Conservation (phyloP, 2,329 filamentous ascomycete species). For the Colletotrichum higginsianum region DNA sequence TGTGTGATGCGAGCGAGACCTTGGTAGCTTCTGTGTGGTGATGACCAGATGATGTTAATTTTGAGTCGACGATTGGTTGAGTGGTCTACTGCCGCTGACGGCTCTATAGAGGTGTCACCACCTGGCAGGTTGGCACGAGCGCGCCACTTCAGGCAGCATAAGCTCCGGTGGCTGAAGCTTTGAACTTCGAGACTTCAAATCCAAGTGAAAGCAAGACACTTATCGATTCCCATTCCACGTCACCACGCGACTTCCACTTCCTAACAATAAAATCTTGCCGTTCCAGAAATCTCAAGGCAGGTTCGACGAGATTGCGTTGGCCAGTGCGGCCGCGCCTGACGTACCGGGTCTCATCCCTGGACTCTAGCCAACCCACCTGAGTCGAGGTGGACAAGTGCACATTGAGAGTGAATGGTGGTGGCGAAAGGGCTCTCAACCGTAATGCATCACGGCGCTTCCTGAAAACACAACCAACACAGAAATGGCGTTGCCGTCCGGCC, state of each 20-base stretch:
- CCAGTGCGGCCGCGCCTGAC: constrained; percentile 30
- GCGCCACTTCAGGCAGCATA: constrained; percentile 35
- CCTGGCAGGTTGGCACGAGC: neutral
- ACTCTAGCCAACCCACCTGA: constrained; percentile 11
- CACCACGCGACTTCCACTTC: neutral
- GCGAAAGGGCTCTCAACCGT: constrained; percentile 1
- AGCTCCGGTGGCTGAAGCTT: constrained; percentile 27
- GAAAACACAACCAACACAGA: constrained; percentile 8
- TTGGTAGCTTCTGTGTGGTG: neutral
- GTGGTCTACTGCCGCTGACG: neutral
- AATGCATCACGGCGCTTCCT: constrained; percentile 14
- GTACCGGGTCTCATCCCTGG: constrained; percentile 28
- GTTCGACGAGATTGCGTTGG: constrained; percentile 22
- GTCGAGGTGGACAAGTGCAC: constrained; percentile 9
- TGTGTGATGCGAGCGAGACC: neutral
- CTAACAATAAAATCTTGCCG: neutral
- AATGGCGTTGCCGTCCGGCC: constrained; percentile 75
- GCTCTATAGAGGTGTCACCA: neutral
- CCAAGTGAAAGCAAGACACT: constrained; percentile 25
- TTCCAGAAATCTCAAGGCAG: neutral
- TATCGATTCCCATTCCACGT: constrained; percentile 4
- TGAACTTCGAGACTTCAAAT: constrained; percentile 26
- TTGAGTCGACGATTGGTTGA: neutral
- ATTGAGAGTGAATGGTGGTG: constrained; percentile 21
- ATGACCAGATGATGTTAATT: constrained; percentile 1